Conservation (phyloP, 768 basidiomycete genomes). For the Pseudohyphozyma bogoriensis region DNA sequence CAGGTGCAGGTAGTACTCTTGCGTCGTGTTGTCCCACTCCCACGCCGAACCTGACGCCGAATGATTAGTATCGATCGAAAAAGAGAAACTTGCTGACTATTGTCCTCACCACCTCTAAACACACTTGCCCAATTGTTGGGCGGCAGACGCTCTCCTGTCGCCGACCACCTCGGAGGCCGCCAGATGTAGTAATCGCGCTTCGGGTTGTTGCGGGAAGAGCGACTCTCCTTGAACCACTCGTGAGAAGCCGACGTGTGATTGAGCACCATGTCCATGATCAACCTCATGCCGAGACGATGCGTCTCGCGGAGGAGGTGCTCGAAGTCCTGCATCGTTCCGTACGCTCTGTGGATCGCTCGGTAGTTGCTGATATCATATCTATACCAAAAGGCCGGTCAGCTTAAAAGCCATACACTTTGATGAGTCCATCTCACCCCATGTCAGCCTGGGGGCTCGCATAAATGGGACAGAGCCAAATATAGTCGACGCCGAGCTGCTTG, state of each 20-base stretch:
- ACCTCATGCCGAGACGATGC: slow-evolving; percentile 58
- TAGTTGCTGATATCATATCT: slow-evolving; percentile 52
- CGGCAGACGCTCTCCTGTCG: background rate
- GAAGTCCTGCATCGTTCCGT: slow-evolving; percentile 51
- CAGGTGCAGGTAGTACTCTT: slow-evolving; percentile 39
- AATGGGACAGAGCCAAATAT: slow-evolving; percentile 62
- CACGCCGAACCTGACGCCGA: too few species aligned
- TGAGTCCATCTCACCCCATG: background rate
- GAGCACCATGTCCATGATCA: slow-evolving; percentile 57
- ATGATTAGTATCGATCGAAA: too few species aligned
- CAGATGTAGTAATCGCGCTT: slow-evolving; percentile 72
- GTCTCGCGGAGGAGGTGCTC: slow-evolving; percentile 37
- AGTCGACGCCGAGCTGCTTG: slow-evolving; percentile 43
- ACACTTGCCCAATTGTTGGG: slow-evolving; percentile 21
- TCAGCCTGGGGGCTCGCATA: slow-evolving; percentile 51
- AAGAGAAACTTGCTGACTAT: too few species aligned
- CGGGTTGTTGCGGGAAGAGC: slow-evolving; percentile 45
- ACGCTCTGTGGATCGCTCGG: slow-evolving; percentile 52
- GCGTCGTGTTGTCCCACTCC: slow-evolving; percentile 55
- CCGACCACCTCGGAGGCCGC: slow-evolving; percentile 45
- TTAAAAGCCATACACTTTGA: background rate
- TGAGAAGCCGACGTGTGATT: slow-evolving; percentile 57
- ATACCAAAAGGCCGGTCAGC: too few species aligned
- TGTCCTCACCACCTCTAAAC: slow-evolving; percentile 20
- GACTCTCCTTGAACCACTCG: slow-evolving; percentile 56